Base-by-base conservation (phyloP, 148 eudicot genomes). In the Linanthus parryae region DNA sequence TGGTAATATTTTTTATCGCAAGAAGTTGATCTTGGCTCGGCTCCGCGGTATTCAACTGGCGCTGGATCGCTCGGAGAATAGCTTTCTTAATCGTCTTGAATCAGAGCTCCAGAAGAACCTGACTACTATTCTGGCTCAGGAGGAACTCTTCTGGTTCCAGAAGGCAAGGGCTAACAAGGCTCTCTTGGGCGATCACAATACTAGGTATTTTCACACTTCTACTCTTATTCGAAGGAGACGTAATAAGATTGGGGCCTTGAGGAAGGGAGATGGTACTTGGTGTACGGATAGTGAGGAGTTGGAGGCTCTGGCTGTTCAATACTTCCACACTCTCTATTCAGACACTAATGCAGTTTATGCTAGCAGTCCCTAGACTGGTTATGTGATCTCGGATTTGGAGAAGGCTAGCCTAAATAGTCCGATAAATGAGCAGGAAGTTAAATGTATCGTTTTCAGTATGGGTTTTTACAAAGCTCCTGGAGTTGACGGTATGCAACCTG, bases 171-270 rank as follows among this genome's bases (percentile, higher is more conserved):
- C 26, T 3, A 13, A 47, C n/a, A 47, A 47, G 16, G 3, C 13
- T 12, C 18, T 18, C 1, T 11, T 47, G 24, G 33, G 33, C 3
- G 51, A 47, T n/a, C 31, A 33, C 6, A 47, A 47, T 12, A 47
- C 31, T 1, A 23, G 14, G 4, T 47, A 10, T 7, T 47, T 8
- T 29, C 4, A 4, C n/a, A n/a, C n/a, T n/a, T n/a, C n/a, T n/a
- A n/a, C n/a, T 8, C 2, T 37, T 3, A 14, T 37, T 37, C 41
- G 41, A 11, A 7, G 41, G 12, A 37, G 15, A n/a, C 41, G 12
- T n/a, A 47, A 24, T 14, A 47, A 47, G 33, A 47, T 47, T 12
- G 26, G 24, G 51, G 6, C 51, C 13, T 18, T 47, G 1, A 47
- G n/a, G 15, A 23, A 8, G 2, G 29, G 5, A 6, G 13, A 14